A percentile compares a stretch with the other conserved stretches of the same genome.
Evolutionary conservation across 2,329 filamentous ascomycete species (phyloP).

Genomic region (Juglanconis sp.): DNA sequence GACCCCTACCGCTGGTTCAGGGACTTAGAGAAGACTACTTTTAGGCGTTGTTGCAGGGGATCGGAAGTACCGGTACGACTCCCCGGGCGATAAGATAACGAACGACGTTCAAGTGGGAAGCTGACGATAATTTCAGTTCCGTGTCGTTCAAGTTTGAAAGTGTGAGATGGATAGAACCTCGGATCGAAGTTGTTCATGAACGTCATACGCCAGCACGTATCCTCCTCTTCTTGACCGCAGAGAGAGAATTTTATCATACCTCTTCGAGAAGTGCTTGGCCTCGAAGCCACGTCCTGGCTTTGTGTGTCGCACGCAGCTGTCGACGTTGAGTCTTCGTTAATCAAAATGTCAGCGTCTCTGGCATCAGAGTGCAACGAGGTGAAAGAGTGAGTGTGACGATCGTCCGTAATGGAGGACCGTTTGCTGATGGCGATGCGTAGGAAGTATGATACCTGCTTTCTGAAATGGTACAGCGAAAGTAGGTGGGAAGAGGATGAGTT

Average conservation of each 20-base stretch:
- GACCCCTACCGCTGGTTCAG: not conserved
- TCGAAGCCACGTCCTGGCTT: no score
- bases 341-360: constrained; percentile 84
- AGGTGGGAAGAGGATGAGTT: constrained; percentile 32
- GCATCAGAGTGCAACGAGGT: constrained; percentile 92
- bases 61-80: not conserved
- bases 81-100: not conserved
- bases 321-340: not conserved
- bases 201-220: no score
- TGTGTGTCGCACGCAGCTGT: no score
- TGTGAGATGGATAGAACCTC: no score
- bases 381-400: constrained; percentile 69
- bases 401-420: not conserved
- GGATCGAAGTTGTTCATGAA: no score
- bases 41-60: not conserved
- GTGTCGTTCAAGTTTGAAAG: no score
- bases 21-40: not conserved
- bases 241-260: no score
- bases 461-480: constrained; percentile 99
- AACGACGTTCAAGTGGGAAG: no score
- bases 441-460: constrained; percentile 87
- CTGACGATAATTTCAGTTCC: no score
- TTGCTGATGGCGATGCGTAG: constrained; percentile 51
- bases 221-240: no score
- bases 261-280: no score